Base-by-base conservation (phyloP, 768 basidiomycete genomes). In the Botryobasidium botryosum region DNA sequence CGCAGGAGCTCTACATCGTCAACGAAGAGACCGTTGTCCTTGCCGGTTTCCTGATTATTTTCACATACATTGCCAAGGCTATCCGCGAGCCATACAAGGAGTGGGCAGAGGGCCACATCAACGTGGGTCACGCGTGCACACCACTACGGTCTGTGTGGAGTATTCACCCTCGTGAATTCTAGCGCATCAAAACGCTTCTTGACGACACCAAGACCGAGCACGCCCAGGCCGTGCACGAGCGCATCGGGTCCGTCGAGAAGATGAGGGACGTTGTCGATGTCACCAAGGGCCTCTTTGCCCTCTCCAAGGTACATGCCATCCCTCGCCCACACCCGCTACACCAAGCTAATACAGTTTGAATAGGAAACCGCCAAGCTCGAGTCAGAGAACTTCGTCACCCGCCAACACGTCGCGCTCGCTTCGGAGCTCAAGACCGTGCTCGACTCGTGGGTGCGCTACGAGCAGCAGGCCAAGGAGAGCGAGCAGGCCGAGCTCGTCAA, bases 361-460 rank as follows among this genome's bases (percentile, higher is more conserved):
- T 54, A 91, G 84, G 88, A 97, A 60, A 96, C 90, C 50, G 91
- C 91, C 40, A 66, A 76, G 55, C 69, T 94, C 55, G 94, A 99
- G 66, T 69, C 78, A 48, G 77, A 84, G 55, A 77, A 82, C 47
- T 99, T 97, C 56, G 77, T 81, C 37, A 84, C 87, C 59, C 73
- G 76, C 55, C 94, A 99, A 68, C 81, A 86, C 63, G 76, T 79
- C 48, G 77, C 74, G 35, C 66, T 97, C 57, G 77, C 90, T 25
- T 51, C 81, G 35, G 94, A 99, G 67, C 67, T 96, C 58, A 97
- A 96, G 67, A 56, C 79, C 25, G 91, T 97, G 32, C 75, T 99
- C 46, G 94, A 97, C 69, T 85, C 83, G 61, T 94, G 91, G 91
- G 92, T 90, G 46, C 83, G 94, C 59, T 90, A 78, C 64, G 92